Base-by-base conservation (phyloP, 345 rosid species). In the Arabis alpina region DNA sequence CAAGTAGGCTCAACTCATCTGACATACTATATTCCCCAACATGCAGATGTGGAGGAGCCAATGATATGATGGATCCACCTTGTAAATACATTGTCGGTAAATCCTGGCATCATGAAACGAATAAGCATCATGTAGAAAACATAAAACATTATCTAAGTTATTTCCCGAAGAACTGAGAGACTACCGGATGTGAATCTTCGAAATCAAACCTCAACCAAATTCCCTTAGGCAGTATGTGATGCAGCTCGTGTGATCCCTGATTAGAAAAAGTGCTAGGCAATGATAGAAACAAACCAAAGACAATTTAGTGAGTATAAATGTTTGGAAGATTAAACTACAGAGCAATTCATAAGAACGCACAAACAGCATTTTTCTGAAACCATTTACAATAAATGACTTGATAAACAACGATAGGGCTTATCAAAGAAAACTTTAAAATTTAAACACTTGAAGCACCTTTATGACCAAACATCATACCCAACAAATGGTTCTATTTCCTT, bases 101-200 rank as follows among this genome's bases (percentile, higher is more conserved):
- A 80, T 93, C 97, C 97, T 93, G 83, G 50, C 41, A 78, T 53
- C 58, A 74, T 45, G 70, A 36, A 45, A 32, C 61, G 15, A 62
- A 37, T 30, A 10, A 66, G 19, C 8, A 68, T 64, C 19, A 13
- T 11, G 54, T 56, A 50, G 12, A 49, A 64, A 49, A 55, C 13
- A 59, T 43, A 32, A 32, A 45, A 62, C 19, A 54, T 32, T 32
- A 11, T 28, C 2, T 2, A 61, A 59, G 1, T 24, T 71, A 8
- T 61, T 45, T 54, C 40, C 1, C 5, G 74, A 62, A 40, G 30
- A 60, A 7, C 37, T 52, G 19, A 39, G 59, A 45, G 32, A 32
- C 36, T 92, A 92, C 98, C 82, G 86, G 96, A 79, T 90, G 96
- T 53, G 89, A 75, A 80, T 93, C 97, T 47, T 86, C 85, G 45